These are phyloP conservation scores for Podosphaera fusca DNA, from an alignment of 2,329 filamentous ascomycete species.

Conservation along the genomic window DNA sequence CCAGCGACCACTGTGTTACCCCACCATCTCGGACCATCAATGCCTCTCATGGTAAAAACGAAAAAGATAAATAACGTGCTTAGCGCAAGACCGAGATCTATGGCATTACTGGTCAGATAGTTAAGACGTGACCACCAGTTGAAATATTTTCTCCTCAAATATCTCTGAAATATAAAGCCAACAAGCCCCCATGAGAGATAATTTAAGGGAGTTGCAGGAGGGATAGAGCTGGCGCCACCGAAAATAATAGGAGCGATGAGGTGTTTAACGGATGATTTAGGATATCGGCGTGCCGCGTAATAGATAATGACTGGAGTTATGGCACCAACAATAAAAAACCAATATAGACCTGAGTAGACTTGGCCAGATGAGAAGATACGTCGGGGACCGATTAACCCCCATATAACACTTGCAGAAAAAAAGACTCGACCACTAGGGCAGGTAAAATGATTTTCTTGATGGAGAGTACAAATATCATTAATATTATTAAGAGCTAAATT, in stretches of 20 bases:
- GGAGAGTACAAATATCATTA: constrained; percentile 29
- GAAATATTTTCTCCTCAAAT: constrained; percentile 37
- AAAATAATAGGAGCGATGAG: constrained; percentile 47
- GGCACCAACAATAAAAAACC: constrained; percentile 48
- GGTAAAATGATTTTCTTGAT: constrained; percentile 28
- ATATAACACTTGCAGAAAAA: constrained; percentile 48
- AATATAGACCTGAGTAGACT: constrained; percentile 40
- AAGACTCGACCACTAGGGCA: constrained; percentile 27
- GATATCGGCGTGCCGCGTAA: constrained; percentile 29
- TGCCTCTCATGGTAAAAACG: constrained; percentile 35
- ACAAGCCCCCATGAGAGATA: constrained; percentile 24
- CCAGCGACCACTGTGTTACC: background rate
- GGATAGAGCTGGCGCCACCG: constrained; percentile 37
- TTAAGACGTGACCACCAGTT: constrained; percentile 64
- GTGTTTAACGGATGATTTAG: constrained; percentile 37
- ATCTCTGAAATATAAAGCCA: constrained; percentile 45
- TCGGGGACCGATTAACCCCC: constrained; percentile 48
- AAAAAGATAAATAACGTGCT: constrained; percentile 50
- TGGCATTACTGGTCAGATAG: constrained; percentile 47
- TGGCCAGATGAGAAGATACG: constrained; percentile 40
- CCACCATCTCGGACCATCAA: constrained; percentile 25
- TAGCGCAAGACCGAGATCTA: constrained; percentile 44
- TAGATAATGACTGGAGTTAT: constrained; percentile 38
- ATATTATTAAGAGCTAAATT: constrained; percentile 40
- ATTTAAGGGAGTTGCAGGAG: constrained; percentile 46